A percentile compares a stretch with the other conserved stretches of the same genome.
Conservation (phyloP, 75 land plant species). For the Sequoia sempervirens region DNA sequence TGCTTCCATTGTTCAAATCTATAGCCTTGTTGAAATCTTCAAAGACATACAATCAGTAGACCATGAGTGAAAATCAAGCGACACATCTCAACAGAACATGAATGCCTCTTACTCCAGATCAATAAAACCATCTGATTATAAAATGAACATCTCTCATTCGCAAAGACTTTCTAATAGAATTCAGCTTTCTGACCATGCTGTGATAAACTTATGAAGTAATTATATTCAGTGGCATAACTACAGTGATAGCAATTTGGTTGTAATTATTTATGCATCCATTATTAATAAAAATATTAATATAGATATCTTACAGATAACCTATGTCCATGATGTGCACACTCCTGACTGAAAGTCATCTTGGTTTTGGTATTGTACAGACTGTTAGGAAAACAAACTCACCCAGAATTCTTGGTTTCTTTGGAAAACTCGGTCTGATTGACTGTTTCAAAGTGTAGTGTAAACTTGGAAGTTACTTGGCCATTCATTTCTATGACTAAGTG, state of each 20-base stretch:
- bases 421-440: no score
- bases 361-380: neutral
- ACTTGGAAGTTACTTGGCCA: neutral
- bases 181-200: neutral
- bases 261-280: no score
- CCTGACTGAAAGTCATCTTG: neutral
- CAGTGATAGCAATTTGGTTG: no score
- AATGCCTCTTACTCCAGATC: neutral
- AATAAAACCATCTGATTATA: neutral
- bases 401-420: no score
- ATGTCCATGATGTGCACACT: neutral
- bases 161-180: neutral
- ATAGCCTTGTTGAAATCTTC: neutral
- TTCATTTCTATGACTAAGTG: neutral
- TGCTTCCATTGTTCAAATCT: neutral
- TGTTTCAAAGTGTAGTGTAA: neutral
- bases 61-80: neutral
- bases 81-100: neutral
- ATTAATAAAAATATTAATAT: no score
- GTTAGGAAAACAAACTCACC: neutral
- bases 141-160: neutral
- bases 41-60: neutral
- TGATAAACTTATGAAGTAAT: neutral
- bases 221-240: no score
- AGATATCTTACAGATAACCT: no score